Evolutionary conservation across 2,329 filamentous ascomycete species (phyloP).

Genomic region (Aureobasidium pullulans): DNA sequence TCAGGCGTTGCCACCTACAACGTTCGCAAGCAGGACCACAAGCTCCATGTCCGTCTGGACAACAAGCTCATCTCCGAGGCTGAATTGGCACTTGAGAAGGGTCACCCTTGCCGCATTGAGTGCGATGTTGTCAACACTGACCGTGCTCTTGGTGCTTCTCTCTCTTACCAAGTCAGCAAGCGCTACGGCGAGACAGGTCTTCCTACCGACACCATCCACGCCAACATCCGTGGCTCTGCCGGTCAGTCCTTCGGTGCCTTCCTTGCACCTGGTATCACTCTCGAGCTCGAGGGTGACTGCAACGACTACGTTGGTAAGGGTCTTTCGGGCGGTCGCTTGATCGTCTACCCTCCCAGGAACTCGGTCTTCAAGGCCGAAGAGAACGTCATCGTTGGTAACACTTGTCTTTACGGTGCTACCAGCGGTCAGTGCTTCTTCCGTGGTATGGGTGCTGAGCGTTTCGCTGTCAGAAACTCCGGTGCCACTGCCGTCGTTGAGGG

Average conservation of each 20-base stretch:
- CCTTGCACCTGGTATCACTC: slow-evolving; percentile 83
- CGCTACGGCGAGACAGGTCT: slow-evolving; percentile 83
- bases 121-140: slow-evolving; percentile 96
- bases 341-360: slow-evolving; percentile 84
- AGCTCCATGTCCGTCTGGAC: slow-evolving; percentile 84
- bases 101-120: slow-evolving; percentile 84
- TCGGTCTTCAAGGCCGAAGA: slow-evolving; percentile 94
- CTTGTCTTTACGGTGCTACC: slow-evolving; percentile 91
- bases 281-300: slow-evolving; percentile 90
- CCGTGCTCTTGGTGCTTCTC: slow-evolving; percentile 82
- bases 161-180: slow-evolving; percentile 94
- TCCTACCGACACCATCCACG: slow-evolving; percentile 87
- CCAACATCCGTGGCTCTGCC: slow-evolving; percentile 92
- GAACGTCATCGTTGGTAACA: slow-evolving; percentile 88
- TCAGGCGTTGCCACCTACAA: slow-evolving; percentile 96
- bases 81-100: slow-evolving; percentile 89
- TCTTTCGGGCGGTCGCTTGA: slow-evolving; percentile 83
- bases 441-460: slow-evolving; percentile 90
- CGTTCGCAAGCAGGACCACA: slow-evolving; percentile 94
- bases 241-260: slow-evolving; percentile 95
- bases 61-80: slow-evolving; percentile 97
- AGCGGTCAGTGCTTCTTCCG: slow-evolving; percentile 92
- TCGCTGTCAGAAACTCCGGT: slow-evolving; percentile 93
- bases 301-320: slow-evolving; percentile 98
- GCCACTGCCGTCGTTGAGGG: slow-evolving; percentile 94